These are phyloP conservation scores for Clonostachys rhizophaga DNA, from an alignment of 2,329 filamentous ascomycete genomes.

Conservation along the genomic window DNA sequence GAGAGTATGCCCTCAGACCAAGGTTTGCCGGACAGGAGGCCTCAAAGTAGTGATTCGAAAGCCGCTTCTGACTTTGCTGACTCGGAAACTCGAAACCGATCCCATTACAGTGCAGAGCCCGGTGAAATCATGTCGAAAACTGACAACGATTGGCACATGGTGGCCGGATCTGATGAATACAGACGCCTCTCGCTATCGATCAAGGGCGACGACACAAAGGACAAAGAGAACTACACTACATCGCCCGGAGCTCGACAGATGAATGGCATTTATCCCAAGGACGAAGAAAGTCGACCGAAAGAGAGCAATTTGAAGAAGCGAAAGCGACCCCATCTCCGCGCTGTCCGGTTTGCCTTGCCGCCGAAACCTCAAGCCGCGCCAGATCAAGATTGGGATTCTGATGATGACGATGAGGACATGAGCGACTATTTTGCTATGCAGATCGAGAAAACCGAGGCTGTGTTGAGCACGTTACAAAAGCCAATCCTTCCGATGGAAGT, in stretches of 20 bases:
- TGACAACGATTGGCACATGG: constrained; percentile 21
- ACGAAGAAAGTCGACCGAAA: not conserved
- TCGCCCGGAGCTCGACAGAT: not conserved
- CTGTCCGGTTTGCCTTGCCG: constrained; percentile 32
- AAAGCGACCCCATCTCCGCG: constrained; percentile 19
- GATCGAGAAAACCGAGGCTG: constrained; percentile 44
- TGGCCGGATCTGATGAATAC: too few species aligned
- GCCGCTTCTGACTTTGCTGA: constrained; percentile 27
- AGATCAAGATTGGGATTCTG: constrained; percentile 37
- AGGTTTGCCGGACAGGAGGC: constrained; percentile 36
- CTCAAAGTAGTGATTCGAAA: constrained; percentile 49
- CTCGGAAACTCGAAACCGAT: constrained; percentile 27
- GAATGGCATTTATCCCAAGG: not conserved
- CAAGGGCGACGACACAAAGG: too few species aligned
- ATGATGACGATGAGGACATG: constrained; percentile 56
- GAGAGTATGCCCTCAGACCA: constrained; percentile 29
- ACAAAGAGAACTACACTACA: too few species aligned
- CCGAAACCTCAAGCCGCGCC: constrained; percentile 18
- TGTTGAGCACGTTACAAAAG: constrained; percentile 40
- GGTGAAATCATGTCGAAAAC: constrained; percentile 37
- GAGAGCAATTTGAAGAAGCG: constrained; percentile 12
- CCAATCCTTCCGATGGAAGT: constrained; percentile 31
- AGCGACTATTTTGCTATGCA: constrained; percentile 50
- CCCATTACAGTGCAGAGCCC: constrained; percentile 37
- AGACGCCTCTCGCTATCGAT: too few species aligned